phyloP scores from a whole-genome alignment of 441 rosid species.

The Bruguiera hainesii region DNA sequence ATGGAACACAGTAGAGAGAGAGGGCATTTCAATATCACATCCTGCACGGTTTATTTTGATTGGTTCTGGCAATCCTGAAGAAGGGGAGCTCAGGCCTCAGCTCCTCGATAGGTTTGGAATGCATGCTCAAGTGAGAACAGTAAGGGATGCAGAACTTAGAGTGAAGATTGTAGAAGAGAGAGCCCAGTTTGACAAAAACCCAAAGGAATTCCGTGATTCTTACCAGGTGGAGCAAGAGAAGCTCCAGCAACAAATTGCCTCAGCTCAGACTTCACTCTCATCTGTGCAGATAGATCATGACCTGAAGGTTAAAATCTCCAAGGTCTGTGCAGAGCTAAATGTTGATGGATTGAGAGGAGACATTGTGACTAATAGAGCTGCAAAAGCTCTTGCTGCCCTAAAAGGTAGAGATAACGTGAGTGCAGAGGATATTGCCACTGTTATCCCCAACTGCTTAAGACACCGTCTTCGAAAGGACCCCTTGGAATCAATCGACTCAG shows the following conservation, averaged over 20 bases:
- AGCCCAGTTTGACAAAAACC: slow-evolving; percentile 72
- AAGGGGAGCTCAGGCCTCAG: slow-evolving; percentile 96
- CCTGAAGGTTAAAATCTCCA: slow-evolving; percentile 85
- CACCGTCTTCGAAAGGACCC: slow-evolving; percentile 98
- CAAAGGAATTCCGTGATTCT: slow-evolving; percentile 76
- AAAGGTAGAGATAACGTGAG: slow-evolving; percentile 78
- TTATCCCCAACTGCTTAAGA: slow-evolving; percentile 89
- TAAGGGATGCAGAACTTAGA: slow-evolving; percentile 86
- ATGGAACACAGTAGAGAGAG: slow-evolving; percentile 98
- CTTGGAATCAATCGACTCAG: slow-evolving; percentile 87
- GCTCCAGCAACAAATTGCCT: slow-evolving; percentile 72
- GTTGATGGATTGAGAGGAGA: slow-evolving; percentile 96
- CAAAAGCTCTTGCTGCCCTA: slow-evolving; percentile 86
- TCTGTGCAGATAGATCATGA: slow-evolving; percentile 75
- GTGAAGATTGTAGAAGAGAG: slow-evolving; percentile 96
- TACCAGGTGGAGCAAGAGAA: slow-evolving; percentile 71
- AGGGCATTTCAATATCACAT: slow-evolving; percentile 93
- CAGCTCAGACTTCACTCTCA: slow-evolving; percentile 61
- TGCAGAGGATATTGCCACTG: slow-evolving; percentile 84
- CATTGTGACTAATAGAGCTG: slow-evolving; percentile 85
- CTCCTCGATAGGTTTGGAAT: slow-evolving; percentile 93
- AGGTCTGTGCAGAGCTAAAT: slow-evolving; percentile 84
- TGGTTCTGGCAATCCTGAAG: slow-evolving; percentile 98
- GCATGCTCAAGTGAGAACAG: slow-evolving; percentile 98
- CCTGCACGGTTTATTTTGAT: slow-evolving; percentile 97